Base-by-base conservation (phyloP, 345 rosid species). In the Hirschfeldia incana region DNA sequence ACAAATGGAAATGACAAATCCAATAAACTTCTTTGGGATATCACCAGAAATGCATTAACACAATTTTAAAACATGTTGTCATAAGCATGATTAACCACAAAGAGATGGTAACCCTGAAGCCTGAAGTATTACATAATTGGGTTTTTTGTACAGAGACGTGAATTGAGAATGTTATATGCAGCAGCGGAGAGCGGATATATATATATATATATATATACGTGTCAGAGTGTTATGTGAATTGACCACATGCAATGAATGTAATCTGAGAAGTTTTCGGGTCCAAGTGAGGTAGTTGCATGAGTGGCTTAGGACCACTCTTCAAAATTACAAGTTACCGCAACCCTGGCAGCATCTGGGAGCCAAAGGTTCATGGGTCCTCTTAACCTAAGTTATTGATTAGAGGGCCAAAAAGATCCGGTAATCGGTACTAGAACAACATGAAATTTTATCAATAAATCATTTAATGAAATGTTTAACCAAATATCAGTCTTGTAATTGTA, bases 161-260 rank as follows among this genome's bases (percentile, higher is more conserved):
- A 44, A 16, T 0, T 15, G 59, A 67, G 58, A 57, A 58, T 58
- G 15, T 58, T 8, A 58, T 68, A 16, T 21, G 3, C 6, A 61
- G 39, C 69, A 70, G 53, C 21, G 21, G 21, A 21, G 0, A 69
- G 61, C 37, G 44, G 36, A 62, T 69, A 42, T 76, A 62, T 69
- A 42, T 76, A 62, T 69, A 42, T 76, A 62, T 69, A 42, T 76
- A 62, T 69, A 42, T 76, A 21, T 21, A 21, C n/a, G 74, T 68
- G 79, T 1, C 60, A 33, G 68, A 59, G 74, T 59, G 55, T 69
- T 44, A 1, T 30, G 21, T 21, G 21, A 30, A 30, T 30, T 62
- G 63, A 76, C 69, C 80, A 77, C 80, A 77, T 69, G 70, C 60
- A 77, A 34, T 62, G 75, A 61, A 69, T 69, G 17, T 77, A 51